Evolutionary conservation across 768 basidiomycete species (phyloP).

Genomic region (Hypholoma fasciculare): DNA sequence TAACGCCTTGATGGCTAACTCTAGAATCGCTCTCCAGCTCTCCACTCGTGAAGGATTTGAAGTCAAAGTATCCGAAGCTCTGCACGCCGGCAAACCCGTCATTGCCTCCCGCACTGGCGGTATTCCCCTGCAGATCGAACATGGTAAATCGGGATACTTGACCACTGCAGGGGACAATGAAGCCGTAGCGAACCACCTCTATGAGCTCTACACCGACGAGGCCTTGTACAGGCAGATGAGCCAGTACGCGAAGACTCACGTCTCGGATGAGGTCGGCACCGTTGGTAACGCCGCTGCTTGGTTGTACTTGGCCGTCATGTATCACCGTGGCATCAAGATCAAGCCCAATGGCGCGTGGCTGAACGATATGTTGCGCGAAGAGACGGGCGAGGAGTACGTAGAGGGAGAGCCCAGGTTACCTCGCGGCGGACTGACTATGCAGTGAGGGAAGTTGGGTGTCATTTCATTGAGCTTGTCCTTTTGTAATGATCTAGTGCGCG

Average conservation of each 20-base stretch:
- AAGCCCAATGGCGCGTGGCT: slow-evolving; percentile 83
- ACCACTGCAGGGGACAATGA: slow-evolving; percentile 76
- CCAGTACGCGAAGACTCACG: slow-evolving; percentile 70
- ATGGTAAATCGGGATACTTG: slow-evolving; percentile 88
- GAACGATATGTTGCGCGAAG: slow-evolving; percentile 77
- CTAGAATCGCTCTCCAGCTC: slow-evolving; percentile 88
- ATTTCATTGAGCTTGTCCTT: too few relatives aligned
- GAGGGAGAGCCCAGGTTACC: slow-evolving; percentile 73
- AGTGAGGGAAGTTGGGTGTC: slow-evolving; percentile 32
- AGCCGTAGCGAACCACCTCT: slow-evolving; percentile 74
- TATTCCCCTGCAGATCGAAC: slow-evolving; percentile 87
- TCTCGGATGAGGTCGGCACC: slow-evolving; percentile 82
- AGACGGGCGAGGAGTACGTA: slow-evolving; percentile 70
- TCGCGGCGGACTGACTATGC: slow-evolving; percentile 57
- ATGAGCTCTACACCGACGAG: slow-evolving; percentile 76
- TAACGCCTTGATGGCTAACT: slow-evolving; percentile 86
- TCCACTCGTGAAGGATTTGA: slow-evolving; percentile 96
- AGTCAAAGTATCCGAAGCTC: slow-evolving; percentile 95
- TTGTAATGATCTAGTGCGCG: too few relatives aligned
- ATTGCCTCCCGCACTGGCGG: slow-evolving; percentile 87
- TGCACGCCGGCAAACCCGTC: slow-evolving; percentile 87
- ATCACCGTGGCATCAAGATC: slow-evolving; percentile 71
- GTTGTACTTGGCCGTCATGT: slow-evolving; percentile 77
- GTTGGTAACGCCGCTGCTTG: slow-evolving; percentile 74
- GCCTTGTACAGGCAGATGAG: slow-evolving; percentile 63